Evolutionary conservation across 2,329 filamentous ascomycete species (phyloP).

Genomic region (Aspergillus sp.): DNA sequence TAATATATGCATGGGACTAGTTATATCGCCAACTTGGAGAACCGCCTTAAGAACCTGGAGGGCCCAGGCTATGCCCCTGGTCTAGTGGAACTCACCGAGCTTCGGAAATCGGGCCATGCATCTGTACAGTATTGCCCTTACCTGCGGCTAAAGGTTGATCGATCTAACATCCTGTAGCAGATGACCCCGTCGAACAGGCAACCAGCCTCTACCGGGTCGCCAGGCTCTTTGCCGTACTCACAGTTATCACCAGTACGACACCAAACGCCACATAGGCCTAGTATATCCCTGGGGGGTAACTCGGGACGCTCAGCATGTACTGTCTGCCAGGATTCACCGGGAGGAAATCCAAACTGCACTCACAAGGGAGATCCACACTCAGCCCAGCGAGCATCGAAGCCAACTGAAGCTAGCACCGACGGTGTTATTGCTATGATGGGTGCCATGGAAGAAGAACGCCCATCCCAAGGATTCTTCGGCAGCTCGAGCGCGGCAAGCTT

Average conservation of each 20-base stretch:
- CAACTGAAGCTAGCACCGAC: constrained; percentile 14
- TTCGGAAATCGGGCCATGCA: constrained; percentile 6
- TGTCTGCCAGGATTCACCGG: not conserved
- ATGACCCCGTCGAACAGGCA: not conserved
- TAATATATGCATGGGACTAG: constrained; percentile 7
- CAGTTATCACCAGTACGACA: not conserved
- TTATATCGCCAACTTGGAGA: constrained; percentile 29
- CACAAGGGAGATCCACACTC: not conserved
- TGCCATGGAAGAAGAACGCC: constrained; percentile 43
- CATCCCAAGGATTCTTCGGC: constrained; percentile 47
- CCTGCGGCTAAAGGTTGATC: not conserved
- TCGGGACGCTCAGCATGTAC: not conserved
- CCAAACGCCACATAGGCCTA: not conserved
- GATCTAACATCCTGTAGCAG: not conserved
- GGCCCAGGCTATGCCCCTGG: constrained; percentile 11
- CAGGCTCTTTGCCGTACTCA: not conserved
- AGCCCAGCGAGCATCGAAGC: not conserved
- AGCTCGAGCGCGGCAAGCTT: constrained; percentile 51
- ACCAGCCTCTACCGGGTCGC: not conserved
- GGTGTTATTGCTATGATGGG: constrained; percentile 50
- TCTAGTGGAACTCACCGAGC: not conserved
- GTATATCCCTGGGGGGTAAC: not conserved
- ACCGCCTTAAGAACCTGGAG: constrained; percentile 27
- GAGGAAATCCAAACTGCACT: not conserved
- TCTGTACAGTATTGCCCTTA: constrained; percentile 7